Percentiles rank a stretch among this genome's conserved stretches.
These are phyloP conservation scores for Arctium minus DNA, from an alignment of 129 eudicot genomes.

Conservation along the genomic window DNA sequence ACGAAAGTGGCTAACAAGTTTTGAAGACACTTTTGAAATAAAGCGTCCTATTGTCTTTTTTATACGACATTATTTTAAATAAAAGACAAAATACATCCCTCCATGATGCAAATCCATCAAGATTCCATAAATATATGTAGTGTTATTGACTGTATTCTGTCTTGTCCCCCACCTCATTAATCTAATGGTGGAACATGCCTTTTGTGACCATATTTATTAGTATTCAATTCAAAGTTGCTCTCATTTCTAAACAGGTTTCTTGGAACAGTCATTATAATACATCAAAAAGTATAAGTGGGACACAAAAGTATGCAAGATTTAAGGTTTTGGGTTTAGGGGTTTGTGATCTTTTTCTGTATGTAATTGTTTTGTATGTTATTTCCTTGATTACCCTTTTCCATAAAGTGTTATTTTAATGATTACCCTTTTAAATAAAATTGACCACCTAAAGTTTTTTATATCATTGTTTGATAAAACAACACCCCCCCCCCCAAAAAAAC, in stretches of 20 bases:
- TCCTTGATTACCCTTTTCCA: background rate
- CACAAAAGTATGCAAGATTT: background rate
- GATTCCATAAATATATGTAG: constrained; percentile 26
- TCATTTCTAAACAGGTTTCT: background rate
- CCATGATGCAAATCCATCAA: constrained; percentile 27
- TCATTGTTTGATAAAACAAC: constrained; percentile 18
- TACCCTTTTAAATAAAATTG: constrained; percentile 1
- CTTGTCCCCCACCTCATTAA: constrained; percentile 35
- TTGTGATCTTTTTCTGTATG: background rate
- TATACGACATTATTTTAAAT: background rate
- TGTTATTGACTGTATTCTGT: constrained; percentile 12
- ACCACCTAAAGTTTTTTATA: constrained; percentile 14
- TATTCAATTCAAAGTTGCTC: background rate
- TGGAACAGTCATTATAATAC: background rate
- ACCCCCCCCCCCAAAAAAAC: constrained; percentile 12
- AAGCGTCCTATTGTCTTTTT: background rate
- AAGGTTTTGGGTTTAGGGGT: too few species aligned
- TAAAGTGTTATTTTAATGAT: background rate
- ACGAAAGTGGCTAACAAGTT: background rate
- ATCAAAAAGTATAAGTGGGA: background rate
- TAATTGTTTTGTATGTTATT: background rate
- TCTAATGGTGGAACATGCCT: constrained; percentile 9
- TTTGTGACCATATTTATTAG: background rate
- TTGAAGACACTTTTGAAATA: background rate
- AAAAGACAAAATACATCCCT: constrained; percentile 1